Percentiles rank a stretch among this genome's conserved stretches.
These are phyloP conservation scores for Malus hybrid DNA, from an alignment of 331 rosid genomes.

Conservation along the genomic window DNA sequence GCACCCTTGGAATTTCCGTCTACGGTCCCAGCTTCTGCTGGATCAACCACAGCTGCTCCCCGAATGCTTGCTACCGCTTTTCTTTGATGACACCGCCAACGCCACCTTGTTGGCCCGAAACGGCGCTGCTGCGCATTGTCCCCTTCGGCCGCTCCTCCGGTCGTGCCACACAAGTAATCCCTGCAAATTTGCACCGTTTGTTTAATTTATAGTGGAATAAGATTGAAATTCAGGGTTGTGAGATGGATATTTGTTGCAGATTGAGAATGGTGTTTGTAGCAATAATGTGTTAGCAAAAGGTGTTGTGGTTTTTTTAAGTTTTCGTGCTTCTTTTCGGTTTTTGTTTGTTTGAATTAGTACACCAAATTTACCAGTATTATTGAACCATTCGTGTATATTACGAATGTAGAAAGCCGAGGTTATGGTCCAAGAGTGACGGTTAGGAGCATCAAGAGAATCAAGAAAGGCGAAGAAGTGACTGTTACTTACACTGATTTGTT, in stretches of 20 bases:
- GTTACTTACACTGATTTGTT: constrained; percentile 65
- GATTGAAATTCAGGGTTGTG: constrained; percentile 1
- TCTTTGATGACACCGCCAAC: constrained; percentile 13
- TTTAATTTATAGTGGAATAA: not conserved
- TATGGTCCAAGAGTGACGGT: constrained; percentile 59
- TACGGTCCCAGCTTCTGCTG: constrained; percentile 43
- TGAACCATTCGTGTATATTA: not conserved
- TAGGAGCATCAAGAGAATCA: constrained; percentile 72
- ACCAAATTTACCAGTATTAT: not conserved
- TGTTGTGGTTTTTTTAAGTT: not conserved
- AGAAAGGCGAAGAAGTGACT: constrained; percentile 59
- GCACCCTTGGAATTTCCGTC: constrained; percentile 50
- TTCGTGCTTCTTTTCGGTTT: not conserved
- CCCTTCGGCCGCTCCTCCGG: constrained; percentile 22
- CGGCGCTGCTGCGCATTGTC: constrained; percentile 19
- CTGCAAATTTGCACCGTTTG: not conserved
- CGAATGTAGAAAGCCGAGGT: constrained; percentile 12
- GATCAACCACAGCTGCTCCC: constrained; percentile 89
- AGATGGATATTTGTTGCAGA: constrained; percentile 42
- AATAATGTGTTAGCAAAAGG: constrained; percentile 34
- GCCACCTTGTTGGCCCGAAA: not conserved
- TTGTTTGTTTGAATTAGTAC: not conserved
- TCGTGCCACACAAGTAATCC: constrained; percentile 17
- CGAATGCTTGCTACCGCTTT: constrained; percentile 57
- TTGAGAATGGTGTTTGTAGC: constrained; percentile 28